Percentiles rank a stretch among this genome's conserved stretches.
Conservation (phyloP, 495 filamentous ascomycete species). For the Eremomyces bilateralis region DNA sequence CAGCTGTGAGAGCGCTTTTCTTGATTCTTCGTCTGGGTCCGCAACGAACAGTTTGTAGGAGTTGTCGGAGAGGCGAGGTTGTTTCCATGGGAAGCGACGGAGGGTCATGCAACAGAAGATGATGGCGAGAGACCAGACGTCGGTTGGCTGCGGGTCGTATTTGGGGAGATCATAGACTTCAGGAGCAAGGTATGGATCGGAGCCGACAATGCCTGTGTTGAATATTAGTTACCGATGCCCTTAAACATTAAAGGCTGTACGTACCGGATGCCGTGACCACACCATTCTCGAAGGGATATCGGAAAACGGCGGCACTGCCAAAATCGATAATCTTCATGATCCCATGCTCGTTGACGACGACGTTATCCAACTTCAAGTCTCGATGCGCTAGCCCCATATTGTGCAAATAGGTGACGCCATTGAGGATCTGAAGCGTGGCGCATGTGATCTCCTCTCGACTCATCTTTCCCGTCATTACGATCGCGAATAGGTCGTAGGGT, state of each 20-base stretch:
- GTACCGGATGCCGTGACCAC: slow-evolving; percentile 71
- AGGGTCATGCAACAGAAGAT: slow-evolving; percentile 99
- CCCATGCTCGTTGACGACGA: slow-evolving; percentile 89
- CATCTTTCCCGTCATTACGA: slow-evolving; percentile 99
- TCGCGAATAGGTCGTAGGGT: slow-evolving; percentile 92
- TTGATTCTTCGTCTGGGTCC: slow-evolving; percentile 33
- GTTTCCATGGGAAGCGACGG: slow-evolving; percentile 91
- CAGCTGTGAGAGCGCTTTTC: slow-evolving; percentile 15
- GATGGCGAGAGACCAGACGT: slow-evolving; percentile 96
- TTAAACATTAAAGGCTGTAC: slow-evolving; percentile 14
- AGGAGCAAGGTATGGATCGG: slow-evolving; percentile 89
- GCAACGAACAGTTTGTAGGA: slow-evolving; percentile 85
- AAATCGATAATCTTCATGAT: slow-evolving; percentile 99
- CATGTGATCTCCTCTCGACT: slow-evolving; percentile 74
- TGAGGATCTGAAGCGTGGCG: slow-evolving; percentile 83
- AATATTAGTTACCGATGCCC: slow-evolving; percentile 4
- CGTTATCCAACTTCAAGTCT: slow-evolving; percentile 94
- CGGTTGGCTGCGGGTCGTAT: slow-evolving; percentile 83
- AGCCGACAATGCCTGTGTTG: slow-evolving; percentile 71
- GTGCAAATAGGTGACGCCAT: slow-evolving; percentile 91
- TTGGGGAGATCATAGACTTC: slow-evolving; percentile 90
- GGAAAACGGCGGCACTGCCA: slow-evolving; percentile 88
- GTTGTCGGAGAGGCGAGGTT: slow-evolving; percentile 75
- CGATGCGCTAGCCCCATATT: slow-evolving; percentile 90
- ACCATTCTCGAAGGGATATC: slow-evolving; percentile 91